A percentile compares a stretch with the other conserved stretches of the same genome.
Conservation (phyloP, 2,329 filamentous ascomycete species). For the Fusarium nygamai region DNA sequence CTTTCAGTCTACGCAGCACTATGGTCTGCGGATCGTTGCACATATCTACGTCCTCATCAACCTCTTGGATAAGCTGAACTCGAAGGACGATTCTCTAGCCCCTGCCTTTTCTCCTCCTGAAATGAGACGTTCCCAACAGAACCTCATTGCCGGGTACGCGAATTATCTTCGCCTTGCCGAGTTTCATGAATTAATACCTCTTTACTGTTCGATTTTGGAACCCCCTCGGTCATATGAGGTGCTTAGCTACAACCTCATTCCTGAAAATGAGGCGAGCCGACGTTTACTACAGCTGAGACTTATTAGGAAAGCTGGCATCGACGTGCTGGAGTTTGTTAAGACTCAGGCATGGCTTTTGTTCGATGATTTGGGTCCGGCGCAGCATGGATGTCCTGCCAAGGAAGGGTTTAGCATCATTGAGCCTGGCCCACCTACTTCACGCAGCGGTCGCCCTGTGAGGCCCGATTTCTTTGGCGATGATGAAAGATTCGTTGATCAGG, state of each 20-base stretch:
- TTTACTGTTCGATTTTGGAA: slow-evolving; percentile 86
- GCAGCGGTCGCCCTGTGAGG: slow-evolving; percentile 70
- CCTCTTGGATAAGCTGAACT: slow-evolving; percentile 68
- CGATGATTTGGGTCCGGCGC: slow-evolving; percentile 54
- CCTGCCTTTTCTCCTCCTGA: slow-evolving; percentile 26
- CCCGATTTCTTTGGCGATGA: slow-evolving; percentile 76
- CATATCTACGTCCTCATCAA: slow-evolving; percentile 74
- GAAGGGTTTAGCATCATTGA: slow-evolving; percentile 62
- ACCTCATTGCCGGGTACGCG: slow-evolving; percentile 83
- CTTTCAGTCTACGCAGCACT: slow-evolving; percentile 66
- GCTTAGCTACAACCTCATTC: slow-evolving; percentile 80
- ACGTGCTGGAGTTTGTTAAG: slow-evolving; percentile 77
- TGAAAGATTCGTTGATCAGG: slow-evolving; percentile 61
- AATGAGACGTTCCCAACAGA: slow-evolving; percentile 68
- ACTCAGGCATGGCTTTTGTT: slow-evolving; percentile 69
- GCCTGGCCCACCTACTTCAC: slow-evolving; percentile 46
- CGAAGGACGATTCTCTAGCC: slow-evolving; percentile 24
- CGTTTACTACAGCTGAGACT: slow-evolving; percentile 76
- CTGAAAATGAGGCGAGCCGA: slow-evolving; percentile 72
- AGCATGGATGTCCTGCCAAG: slow-evolving; percentile 51
- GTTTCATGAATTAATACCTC: slow-evolving; percentile 81
- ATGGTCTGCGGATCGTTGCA: slow-evolving; percentile 73
- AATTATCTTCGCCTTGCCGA: slow-evolving; percentile 78
- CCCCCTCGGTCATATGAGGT: slow-evolving; percentile 72
- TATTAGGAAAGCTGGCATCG: slow-evolving; percentile 78